Percentiles rank a stretch among this genome's conserved stretches.
phyloP scores from a whole-genome alignment of 2,329 filamentous ascomycete species.

The Penicillium sp. region DNA sequence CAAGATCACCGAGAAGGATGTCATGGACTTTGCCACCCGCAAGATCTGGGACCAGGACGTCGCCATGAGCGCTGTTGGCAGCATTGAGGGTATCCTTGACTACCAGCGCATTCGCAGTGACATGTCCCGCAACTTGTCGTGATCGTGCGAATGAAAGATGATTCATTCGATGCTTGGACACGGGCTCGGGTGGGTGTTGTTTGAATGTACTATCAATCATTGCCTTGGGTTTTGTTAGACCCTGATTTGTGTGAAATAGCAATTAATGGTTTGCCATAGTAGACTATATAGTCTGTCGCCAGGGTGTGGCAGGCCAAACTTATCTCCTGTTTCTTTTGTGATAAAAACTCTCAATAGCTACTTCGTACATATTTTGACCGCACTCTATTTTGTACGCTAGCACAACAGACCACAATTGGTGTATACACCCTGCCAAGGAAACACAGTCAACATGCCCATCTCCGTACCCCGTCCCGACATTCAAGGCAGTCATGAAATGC shows the following conservation, averaged over 20 bases:
- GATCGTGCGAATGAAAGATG: slow-evolving; percentile 21
- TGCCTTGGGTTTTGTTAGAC: slow-evolving; percentile 26
- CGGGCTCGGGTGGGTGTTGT: slow-evolving; percentile 14
- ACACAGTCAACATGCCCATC: too few species aligned
- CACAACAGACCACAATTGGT: too few species aligned
- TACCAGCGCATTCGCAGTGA: slow-evolving; percentile 59
- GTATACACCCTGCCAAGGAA: too few species aligned
- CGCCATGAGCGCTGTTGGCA: slow-evolving; percentile 85
- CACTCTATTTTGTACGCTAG: too few species aligned
- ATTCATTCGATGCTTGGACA: slow-evolving; percentile 9
- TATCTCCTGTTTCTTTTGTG: slow-evolving; percentile 19
- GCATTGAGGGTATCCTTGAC: slow-evolving; percentile 72
- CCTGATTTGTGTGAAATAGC: slow-evolving; percentile 28
- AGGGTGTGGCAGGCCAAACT: slow-evolving; percentile 19
- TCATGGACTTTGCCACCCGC: slow-evolving; percentile 91
- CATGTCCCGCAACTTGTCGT: slow-evolving; percentile 67
- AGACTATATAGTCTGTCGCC: slow-evolving; percentile 26
- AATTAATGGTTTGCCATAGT: slow-evolving; percentile 29
- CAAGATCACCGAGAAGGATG: slow-evolving; percentile 85
- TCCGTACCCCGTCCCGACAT: too few species aligned
- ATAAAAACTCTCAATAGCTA: slow-evolving; percentile 5
- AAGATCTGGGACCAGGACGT: slow-evolving; percentile 98
- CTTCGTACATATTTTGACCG: slow-evolving; percentile 4
- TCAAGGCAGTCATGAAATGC: too few species aligned
- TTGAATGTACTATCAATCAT: slow-evolving; percentile 31